These are phyloP conservation scores for Candida maltosa DNA, from an alignment of 805 yeast species.

Conservation along the genomic window DNA sequence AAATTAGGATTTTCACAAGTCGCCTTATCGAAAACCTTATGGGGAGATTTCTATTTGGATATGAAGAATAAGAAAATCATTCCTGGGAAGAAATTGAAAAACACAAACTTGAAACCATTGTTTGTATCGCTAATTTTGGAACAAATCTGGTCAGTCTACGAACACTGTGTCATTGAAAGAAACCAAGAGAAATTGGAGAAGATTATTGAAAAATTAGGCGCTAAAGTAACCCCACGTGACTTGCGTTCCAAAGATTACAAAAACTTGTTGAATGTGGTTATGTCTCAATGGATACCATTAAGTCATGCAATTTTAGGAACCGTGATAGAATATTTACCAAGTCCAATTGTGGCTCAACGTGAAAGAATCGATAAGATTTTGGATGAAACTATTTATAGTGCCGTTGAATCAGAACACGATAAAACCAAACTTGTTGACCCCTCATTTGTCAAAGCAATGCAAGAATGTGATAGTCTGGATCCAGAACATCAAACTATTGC, in stretches of 20 bases:
- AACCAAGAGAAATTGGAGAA: constrained; percentile 71
- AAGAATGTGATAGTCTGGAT: constrained; percentile 62
- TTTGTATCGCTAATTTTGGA: constrained; percentile 87
- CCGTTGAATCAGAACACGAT: constrained; percentile 39
- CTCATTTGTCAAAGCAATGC: constrained; percentile 52
- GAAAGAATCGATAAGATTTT: constrained; percentile 68
- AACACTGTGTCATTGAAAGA: constrained; percentile 59
- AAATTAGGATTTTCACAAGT: constrained; percentile 82
- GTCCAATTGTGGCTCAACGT: constrained; percentile 74
- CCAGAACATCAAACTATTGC: constrained; percentile 54
- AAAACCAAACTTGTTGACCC: constrained; percentile 42
- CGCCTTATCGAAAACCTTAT: constrained; percentile 77
- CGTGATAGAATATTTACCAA: constrained; percentile 81
- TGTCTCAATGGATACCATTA: constrained; percentile 94
- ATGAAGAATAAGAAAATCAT: constrained; percentile 85
- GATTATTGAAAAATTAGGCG: constrained; percentile 66
- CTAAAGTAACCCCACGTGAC: constrained; percentile 72
- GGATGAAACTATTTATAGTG: constrained; percentile 36
- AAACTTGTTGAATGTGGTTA: constrained; percentile 56
- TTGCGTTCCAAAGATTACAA: constrained; percentile 74
- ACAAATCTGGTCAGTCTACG: constrained; percentile 89
- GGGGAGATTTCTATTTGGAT: constrained; percentile 94
- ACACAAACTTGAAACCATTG: constrained; percentile 61
- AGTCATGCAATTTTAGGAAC: constrained; percentile 81
- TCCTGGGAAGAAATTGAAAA: constrained; percentile 58